These are phyloP conservation scores for Echinochloa phyllopogon DNA, from an alignment of 176 grass and related monocot species.

Conservation along the genomic window DNA sequence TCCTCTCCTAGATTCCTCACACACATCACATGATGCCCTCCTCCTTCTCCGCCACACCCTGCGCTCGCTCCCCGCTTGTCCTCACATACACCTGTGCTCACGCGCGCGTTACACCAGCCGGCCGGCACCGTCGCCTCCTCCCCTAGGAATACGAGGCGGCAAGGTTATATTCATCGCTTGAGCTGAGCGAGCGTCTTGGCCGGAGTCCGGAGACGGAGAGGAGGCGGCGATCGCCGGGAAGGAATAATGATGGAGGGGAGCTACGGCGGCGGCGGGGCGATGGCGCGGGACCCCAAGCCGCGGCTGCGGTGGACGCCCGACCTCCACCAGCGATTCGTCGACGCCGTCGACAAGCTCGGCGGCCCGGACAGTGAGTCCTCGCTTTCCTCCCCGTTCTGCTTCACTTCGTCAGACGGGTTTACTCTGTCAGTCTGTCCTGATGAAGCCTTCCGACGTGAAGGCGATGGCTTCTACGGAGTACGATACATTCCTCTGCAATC, in stretches of 20 bases:
- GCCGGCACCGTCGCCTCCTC: background rate
- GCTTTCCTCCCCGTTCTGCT: background rate
- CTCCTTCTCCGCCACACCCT: constrained; percentile 32
- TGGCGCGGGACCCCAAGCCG: constrained; percentile 66
- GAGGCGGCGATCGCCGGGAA: constrained; percentile 9
- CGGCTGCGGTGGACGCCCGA: constrained; percentile 92
- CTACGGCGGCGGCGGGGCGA: constrained; percentile 23
- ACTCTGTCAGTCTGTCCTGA: background rate
- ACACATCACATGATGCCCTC: constrained; percentile 44
- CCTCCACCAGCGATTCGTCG: constrained; percentile 87
- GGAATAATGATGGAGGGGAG: constrained; percentile 32
- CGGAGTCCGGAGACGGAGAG: background rate
- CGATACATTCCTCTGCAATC: background rate
- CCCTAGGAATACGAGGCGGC: background rate
- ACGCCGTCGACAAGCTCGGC: constrained; percentile 86
- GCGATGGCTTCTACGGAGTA: background rate
- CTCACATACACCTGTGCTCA: constrained; percentile 28
- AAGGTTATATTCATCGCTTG: constrained; percentile 8
- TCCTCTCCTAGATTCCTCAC: constrained; percentile 49
- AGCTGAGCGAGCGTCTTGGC: background rate
- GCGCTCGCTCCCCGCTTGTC: constrained; percentile 33
- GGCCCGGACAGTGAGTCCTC: constrained; percentile 78
- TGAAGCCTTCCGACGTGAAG: background rate
- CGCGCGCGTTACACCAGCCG: background rate
- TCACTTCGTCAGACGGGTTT: background rate